A percentile compares a stretch with the other conserved stretches of the same genome.
Conservation (phyloP, 2,329 filamentous ascomycete genomes). For the Colletotrichum graminicola region DNA sequence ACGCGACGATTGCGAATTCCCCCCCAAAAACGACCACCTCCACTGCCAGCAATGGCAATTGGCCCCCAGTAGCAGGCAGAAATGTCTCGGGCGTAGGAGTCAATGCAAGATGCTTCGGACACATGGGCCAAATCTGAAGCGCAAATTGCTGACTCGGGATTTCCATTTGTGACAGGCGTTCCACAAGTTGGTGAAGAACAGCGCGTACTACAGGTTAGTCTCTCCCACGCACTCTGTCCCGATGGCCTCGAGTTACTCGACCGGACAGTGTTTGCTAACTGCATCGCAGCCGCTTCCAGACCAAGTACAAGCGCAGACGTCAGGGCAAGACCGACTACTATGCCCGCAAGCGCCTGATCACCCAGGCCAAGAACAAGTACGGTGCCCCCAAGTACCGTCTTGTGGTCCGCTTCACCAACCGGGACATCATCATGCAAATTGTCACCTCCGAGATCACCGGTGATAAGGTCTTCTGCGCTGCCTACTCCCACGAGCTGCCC, state of each 20-base stretch:
- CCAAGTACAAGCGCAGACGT: constrained; percentile 98
- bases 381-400: constrained; percentile 99
- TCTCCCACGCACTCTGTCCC: not conserved
- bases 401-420: constrained; percentile 99
- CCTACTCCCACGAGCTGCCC: constrained; percentile 98
- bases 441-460: constrained; percentile 95
- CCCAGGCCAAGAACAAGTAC: constrained; percentile 99
- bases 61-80: constrained; percentile 51
- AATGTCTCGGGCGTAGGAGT: constrained; percentile 70
- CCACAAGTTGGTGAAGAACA: constrained; percentile 97
- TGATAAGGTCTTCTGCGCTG: constrained; percentile 94
- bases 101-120: constrained; percentile 99
- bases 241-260: not conserved
- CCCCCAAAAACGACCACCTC: constrained; percentile 40
- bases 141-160: constrained; percentile 98
- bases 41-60: constrained; percentile 49
- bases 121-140: constrained; percentile 82
- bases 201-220: constrained; percentile 96
- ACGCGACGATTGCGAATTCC: constrained; percentile 11
- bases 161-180: constrained; percentile 74
- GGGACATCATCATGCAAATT: constrained; percentile 99
- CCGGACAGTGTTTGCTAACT: constrained; percentile 26
- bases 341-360: constrained; percentile 98
- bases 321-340: constrained; percentile 99
- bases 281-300: constrained; percentile 88